Evolutionary conservation across 2,329 filamentous ascomycete genomes (phyloP), one percentile per base, ranked within the genome.

Genomic region (Aspergillus novoparasiticus): DNA sequence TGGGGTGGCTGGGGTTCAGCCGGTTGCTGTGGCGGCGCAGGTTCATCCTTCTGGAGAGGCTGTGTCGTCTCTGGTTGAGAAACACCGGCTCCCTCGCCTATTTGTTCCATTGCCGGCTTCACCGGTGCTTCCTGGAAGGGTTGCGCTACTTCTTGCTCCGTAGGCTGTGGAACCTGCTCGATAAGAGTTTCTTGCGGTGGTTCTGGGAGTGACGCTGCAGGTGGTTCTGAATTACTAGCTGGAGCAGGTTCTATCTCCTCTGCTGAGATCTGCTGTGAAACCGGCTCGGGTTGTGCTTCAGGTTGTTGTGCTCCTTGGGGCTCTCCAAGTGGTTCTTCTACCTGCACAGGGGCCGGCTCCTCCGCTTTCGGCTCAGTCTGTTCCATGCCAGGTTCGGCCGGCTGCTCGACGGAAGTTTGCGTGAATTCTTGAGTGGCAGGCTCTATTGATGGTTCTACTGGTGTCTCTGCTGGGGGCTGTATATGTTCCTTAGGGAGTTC

Each of bases 141-240:
- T 34, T 59, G 55, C 34, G 50, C 60, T 48, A 30, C 32, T 56
- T 50, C 26, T 55, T 54, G 58, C 21, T 58, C 55, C 16, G n/a
- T 28, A 43, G 34, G 8, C 36, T 41, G 48, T 55, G 11, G 48
- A 30, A n/a, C 23, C 21, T 51, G 34, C 26, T 36, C 48, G 16
- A 19, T 11, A 10, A 28, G 55, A 19, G 10, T 36, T 55, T 39
- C 32, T 39, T 12, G 11, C 10, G 32, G 51, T 26, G 14, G 34
- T 46, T 66, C 59, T 28, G 39, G 45, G 28, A 46, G 23, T 57
- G 63, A 56, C 51, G 62, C 61, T 21, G 55, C 26, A 41, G 59
- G 54, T n/a, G 63, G 55, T 34, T 55, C 12, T 39, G 50, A 19
- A 36, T 39, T 32, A 36, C 59, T 53, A n/a, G 48, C 26, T 34